A percentile compares a stretch with the other conserved stretches of the same genome.
phyloP scores from a whole-genome alignment of 257 asterid species.

The Solanum tacnaense region DNA sequence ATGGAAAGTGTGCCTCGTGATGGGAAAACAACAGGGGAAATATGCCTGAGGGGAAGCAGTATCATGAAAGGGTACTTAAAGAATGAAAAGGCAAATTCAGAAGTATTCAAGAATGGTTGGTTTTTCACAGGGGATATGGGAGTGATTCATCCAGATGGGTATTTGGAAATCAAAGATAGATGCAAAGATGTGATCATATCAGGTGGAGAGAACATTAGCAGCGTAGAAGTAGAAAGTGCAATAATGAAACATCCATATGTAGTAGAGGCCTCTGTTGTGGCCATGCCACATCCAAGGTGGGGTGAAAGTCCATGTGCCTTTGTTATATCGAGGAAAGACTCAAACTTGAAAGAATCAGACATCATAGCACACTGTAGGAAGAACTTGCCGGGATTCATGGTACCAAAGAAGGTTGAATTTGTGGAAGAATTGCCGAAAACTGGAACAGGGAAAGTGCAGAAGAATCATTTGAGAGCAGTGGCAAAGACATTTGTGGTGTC shows the following conservation, averaged over 20 bases:
- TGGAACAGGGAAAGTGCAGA: background rate
- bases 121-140: slow-evolving; percentile 13
- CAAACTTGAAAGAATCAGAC: background rate
- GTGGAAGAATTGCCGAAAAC: background rate
- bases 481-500: background rate
- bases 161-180: background rate
- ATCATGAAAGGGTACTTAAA: slow-evolving; percentile 39
- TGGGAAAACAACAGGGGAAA: slow-evolving; percentile 63
- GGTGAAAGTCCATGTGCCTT: slow-evolving; percentile 17
- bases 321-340: background rate
- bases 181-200: background rate
- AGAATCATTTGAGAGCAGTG: background rate
- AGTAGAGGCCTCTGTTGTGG: slow-evolving; percentile 81
- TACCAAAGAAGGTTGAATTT: background rate
- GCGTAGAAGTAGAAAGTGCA: slow-evolving; percentile 70
- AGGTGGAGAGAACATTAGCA: slow-evolving; percentile 91
- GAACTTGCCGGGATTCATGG: background rate
- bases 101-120: slow-evolving; percentile 66
- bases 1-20: slow-evolving; percentile 57
- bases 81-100: slow-evolving; percentile 24
- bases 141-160: background rate
- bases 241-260: slow-evolving; percentile 41
- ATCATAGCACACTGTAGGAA: background rate
- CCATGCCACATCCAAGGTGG: slow-evolving; percentile 86
- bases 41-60: slow-evolving; percentile 65